Conservation (phyloP, 768 basidiomycete genomes). For the Peribolospora kevripleyi region DNA sequence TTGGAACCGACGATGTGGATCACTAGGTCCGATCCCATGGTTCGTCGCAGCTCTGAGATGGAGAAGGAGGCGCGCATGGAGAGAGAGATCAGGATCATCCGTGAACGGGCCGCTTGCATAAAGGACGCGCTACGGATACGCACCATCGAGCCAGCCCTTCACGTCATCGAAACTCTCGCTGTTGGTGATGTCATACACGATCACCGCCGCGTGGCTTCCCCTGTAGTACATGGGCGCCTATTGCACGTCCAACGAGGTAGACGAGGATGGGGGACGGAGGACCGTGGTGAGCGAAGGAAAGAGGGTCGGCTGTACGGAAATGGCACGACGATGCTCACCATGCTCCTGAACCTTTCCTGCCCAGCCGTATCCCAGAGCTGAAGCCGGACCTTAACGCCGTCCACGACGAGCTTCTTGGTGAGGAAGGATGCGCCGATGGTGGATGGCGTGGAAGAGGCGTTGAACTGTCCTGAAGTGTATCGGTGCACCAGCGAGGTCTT, state of each 20-base stretch:
- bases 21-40: slow-evolving; percentile 36
- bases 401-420: slow-evolving; percentile 67
- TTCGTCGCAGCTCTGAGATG: slow-evolving; percentile 15
- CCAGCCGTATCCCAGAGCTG: slow-evolving; percentile 63
- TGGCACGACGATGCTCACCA: slow-evolving; percentile 30
- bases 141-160: slow-evolving; percentile 68
- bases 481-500: slow-evolving; percentile 77
- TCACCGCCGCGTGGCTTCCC: slow-evolving; percentile 76
- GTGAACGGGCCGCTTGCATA: neutral
- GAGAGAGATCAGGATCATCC: neutral
- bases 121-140: slow-evolving; percentile 9
- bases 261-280: slow-evolving; percentile 6
- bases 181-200: slow-evolving; percentile 89
- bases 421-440: slow-evolving; percentile 86
- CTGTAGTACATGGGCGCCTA: slow-evolving; percentile 94
- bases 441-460: slow-evolving; percentile 63
- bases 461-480: slow-evolving; percentile 74
- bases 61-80: slow-evolving; percentile 7
- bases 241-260: slow-evolving; percentile 2
- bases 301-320: neutral
- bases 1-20: slow-evolving; percentile 92
- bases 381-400: slow-evolving; percentile 53
- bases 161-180: slow-evolving; percentile 68
- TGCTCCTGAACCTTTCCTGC: slow-evolving; percentile 74
- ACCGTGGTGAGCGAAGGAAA: neutral